phyloP scores from a whole-genome alignment of 1,139 yeast genomes.

The Saccharomyces hybrid region DNA sequence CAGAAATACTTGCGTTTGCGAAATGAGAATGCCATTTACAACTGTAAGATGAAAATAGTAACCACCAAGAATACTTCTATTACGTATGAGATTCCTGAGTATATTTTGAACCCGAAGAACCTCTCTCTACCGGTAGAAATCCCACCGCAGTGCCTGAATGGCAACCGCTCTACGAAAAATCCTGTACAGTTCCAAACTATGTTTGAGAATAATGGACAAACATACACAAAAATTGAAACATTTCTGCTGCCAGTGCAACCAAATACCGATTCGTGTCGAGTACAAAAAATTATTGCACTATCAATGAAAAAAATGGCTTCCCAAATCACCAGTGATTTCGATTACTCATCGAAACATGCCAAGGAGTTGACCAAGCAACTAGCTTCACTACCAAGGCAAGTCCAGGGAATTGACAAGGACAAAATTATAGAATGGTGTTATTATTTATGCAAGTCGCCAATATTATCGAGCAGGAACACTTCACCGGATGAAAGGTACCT shows the following conservation, averaged over 20 bases:
- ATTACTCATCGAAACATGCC: neutral
- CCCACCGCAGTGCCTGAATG: neutral
- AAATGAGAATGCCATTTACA: slow-evolving; percentile 4
- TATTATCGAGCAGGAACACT: slow-evolving; percentile 11
- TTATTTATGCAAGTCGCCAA: slow-evolving; percentile 11
- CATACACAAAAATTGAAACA: neutral
- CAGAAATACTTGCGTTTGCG: neutral
- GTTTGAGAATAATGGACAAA: neutral
- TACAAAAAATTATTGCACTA: neutral
- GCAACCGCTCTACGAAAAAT: neutral
- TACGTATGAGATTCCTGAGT: neutral
- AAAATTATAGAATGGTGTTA: slow-evolving; percentile 8
- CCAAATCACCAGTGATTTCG: neutral
- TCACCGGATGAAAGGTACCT: slow-evolving; percentile 17
- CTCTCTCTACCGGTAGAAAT: neutral
- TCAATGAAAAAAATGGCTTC: neutral
- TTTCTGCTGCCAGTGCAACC: neutral
- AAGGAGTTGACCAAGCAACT: neutral
- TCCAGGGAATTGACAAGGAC: neutral
- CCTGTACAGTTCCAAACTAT: neutral
- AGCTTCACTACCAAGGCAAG: neutral
- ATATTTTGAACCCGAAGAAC: neutral
- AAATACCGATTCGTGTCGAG: neutral
- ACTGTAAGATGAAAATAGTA: slow-evolving; percentile 2
- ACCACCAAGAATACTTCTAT: neutral